Conservation (phyloP, 768 basidiomycete species). For the Amyloporia xantha region DNA sequence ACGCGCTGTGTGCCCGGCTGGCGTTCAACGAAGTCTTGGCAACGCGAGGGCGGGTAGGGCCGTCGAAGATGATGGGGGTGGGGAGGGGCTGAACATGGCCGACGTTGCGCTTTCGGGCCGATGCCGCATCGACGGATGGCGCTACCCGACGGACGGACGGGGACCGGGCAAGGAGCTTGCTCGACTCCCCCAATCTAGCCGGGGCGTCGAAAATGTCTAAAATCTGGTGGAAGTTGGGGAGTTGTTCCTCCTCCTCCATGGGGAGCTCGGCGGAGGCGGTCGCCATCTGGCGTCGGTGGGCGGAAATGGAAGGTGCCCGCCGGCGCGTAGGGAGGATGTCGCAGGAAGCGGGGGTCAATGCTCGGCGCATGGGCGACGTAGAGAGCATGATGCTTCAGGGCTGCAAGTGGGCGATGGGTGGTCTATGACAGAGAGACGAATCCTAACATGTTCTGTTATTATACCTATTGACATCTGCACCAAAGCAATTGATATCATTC, state of each 20-base stretch:
- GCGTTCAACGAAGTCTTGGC: slow-evolving; percentile 8
- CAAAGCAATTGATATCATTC: background rate
- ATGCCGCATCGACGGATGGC: slow-evolving; percentile 14
- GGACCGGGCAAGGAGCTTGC: slow-evolving; percentile 16
- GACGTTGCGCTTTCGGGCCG: background rate
- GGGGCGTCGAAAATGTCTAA: slow-evolving; percentile 51
- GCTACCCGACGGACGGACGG: slow-evolving; percentile 13
- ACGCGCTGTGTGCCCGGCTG: slow-evolving; percentile 3
- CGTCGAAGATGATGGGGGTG: slow-evolving; percentile 41
- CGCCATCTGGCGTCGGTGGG: slow-evolving; percentile 6
- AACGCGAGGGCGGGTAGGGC: slow-evolving; percentile 35
- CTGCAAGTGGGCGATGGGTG: background rate
- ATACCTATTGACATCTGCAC: background rate
- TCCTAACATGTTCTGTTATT: background rate
- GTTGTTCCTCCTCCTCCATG: background rate
- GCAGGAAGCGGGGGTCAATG: slow-evolving; percentile 5
- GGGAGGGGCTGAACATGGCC: slow-evolving; percentile 27
- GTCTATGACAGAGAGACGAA: slow-evolving; percentile 1
- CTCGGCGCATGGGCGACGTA: slow-evolving; percentile 6
- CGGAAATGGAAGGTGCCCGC: background rate
- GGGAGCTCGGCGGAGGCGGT: slow-evolving; percentile 9
- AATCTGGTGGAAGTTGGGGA: slow-evolving; percentile 23
- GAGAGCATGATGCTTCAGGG: slow-evolving; percentile 5
- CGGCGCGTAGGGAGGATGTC: background rate
- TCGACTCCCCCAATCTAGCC: slow-evolving; percentile 31